Base-by-base conservation (phyloP, 1,139 yeast species). In the Zygosaccharomyces sapae region DNA sequence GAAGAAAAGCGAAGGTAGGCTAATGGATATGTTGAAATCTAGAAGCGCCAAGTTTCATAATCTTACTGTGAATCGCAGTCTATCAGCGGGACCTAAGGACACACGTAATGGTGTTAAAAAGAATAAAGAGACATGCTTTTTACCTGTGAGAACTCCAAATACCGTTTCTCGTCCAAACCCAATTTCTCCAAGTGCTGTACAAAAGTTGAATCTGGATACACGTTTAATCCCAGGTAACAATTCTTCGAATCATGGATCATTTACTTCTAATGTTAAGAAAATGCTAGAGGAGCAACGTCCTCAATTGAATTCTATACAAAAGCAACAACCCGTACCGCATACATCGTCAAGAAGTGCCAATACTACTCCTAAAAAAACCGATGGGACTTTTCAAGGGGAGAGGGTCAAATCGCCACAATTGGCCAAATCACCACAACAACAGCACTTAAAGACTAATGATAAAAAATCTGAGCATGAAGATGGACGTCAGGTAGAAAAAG, bases 31-130 rank as follows among this genome's bases (percentile, higher is more conserved):
- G 40, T 19, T 37, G 31, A 37, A 37, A 19, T 37, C 40, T 4
- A 37, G 40, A 37, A 37, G 40, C 40, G 31, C 40, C 31, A 37
- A 37, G 18, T 37, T 37, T 24, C 40, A 37, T 24, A 37, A 37
- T 18, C 27, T 37, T 25, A 37, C 40, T 6, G 40, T 37, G 31
- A 19, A 30, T 7, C 29, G 16, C 18, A 19, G 10, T 7, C 8
- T 30, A n/a, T 12, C 31, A 37, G 10, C 31, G 6, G n/a, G 8
- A 12, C 13, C 40, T 5, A 25, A 25, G 20, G 40, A 37, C 5
- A 12, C 31, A 27, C 40, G 31, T 12, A 19, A 6, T 19, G 9
- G 19, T 3, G 31, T 16, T 16, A 9, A 30, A n/a, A 37, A 24
- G n/a, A 16, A 37, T 5, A 18, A 24, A 12, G 40, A 37, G 9